These are phyloP conservation scores for Aspergillus bridgeri DNA, from an alignment of 495 filamentous ascomycete species.

Conservation along the genomic window DNA sequence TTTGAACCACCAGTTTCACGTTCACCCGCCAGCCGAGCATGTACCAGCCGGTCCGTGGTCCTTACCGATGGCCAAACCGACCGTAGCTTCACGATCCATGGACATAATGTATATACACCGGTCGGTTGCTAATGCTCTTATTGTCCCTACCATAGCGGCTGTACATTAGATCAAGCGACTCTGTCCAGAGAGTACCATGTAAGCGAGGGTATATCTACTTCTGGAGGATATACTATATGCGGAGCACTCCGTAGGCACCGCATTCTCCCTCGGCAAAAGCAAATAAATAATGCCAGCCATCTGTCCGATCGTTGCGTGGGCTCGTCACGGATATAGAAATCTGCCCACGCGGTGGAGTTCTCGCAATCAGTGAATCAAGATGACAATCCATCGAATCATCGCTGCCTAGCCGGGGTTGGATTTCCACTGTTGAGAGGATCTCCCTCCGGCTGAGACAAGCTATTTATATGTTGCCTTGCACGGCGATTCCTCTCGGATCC, in stretches of 20 bases:
- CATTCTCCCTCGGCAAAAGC: neutral
- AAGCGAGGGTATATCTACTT: neutral
- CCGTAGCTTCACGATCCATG: neutral
- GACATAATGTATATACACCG: neutral
- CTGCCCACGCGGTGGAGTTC: neutral
- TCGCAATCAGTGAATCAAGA: neutral
- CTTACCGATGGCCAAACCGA: neutral
- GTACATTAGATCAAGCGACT: neutral
- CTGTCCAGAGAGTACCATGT: neutral
- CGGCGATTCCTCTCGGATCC: neutral
- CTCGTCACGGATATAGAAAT: neutral
- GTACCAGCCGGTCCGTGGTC: neutral
- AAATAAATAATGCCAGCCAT: neutral
- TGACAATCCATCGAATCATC: neutral
- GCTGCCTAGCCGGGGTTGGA: neutral
- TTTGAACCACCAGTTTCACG: neutral
- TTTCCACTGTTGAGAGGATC: neutral
- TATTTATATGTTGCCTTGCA: neutral
- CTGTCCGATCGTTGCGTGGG: neutral
- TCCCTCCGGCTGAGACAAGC: neutral
- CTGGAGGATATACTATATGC: neutral
- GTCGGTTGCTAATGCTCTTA: neutral
- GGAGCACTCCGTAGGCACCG: neutral
- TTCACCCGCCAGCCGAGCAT: neutral
- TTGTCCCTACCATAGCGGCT: neutral